A percentile compares a stretch with the other conserved stretches of the same genome.
Evolutionary conservation across 495 filamentous ascomycete species (phyloP).

Genomic region (Talaromyces thailandensis): DNA sequence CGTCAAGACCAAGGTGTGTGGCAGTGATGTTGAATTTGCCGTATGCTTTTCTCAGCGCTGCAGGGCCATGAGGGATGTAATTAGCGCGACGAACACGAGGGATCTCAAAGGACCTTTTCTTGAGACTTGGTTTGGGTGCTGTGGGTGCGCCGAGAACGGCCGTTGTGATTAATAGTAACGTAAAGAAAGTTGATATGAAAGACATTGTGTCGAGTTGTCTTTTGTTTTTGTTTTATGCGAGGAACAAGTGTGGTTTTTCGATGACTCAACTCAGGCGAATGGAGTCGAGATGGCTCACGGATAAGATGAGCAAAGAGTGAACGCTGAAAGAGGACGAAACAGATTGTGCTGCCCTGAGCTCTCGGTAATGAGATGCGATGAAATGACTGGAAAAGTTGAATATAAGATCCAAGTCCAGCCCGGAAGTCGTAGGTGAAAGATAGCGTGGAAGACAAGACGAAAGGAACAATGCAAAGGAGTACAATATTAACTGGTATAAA

Average conservation of each 20-base stretch:
- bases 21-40: slow-evolving; percentile 49
- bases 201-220: slow-evolving; percentile 1
- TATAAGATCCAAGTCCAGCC: slow-evolving; percentile 12
- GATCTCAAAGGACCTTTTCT: slow-evolving; percentile 47
- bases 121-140: slow-evolving; percentile 12
- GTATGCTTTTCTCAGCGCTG: slow-evolving; percentile 52
- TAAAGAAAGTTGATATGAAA: not conserved
- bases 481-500: not conserved
- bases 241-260: slow-evolving; percentile 1
- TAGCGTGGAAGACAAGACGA: slow-evolving; percentile 10
- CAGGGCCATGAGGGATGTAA: slow-evolving; percentile 44
- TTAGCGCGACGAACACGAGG: slow-evolving; percentile 45
- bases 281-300: not conserved
- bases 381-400: not conserved
- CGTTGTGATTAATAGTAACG: not conserved
- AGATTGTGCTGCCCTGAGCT: not conserved
- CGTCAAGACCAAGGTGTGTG: slow-evolving; percentile 17
- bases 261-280: slow-evolving; percentile 5
- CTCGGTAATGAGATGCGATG: not conserved
- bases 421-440: slow-evolving; percentile 12
- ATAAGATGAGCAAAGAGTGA: not conserved
- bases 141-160: slow-evolving; percentile 27
- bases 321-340: not conserved
- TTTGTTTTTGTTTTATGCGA: not conserved
- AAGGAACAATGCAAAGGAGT: slow-evolving; percentile 9